Evolutionary conservation across 257 asterid species (phyloP).

Genomic region (Verbena officinalis): DNA sequence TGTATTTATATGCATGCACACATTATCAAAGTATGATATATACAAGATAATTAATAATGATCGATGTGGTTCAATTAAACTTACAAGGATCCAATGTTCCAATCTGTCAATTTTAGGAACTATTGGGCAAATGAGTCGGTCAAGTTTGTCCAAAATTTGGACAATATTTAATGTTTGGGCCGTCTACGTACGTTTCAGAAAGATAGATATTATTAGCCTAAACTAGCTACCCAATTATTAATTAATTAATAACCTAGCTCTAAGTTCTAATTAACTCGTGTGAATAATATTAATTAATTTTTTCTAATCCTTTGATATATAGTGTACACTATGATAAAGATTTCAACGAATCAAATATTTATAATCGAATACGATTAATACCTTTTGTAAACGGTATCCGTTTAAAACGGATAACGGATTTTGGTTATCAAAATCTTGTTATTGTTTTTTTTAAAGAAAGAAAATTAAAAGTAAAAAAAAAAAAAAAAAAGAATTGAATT

Average conservation of each 20-base stretch:
- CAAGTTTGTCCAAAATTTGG: background rate
- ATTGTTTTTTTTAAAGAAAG: too few relatives aligned
- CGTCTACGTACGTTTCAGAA: background rate
- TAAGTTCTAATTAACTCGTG: background rate
- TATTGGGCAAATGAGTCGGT: background rate
- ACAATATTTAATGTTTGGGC: constrained; percentile 3
- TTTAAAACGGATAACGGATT: too few relatives aligned
- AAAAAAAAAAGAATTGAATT: background rate
- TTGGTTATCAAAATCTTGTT: too few relatives aligned
- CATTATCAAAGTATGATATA: background rate
- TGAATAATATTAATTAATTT: background rate
- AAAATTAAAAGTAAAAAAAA: too few relatives aligned
- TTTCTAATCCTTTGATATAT: background rate
- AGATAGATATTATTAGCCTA: background rate
- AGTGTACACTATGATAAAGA: background rate
- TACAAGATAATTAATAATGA: background rate
- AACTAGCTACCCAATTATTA: background rate
- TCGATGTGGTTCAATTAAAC: background rate
- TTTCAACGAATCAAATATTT: too few relatives aligned
- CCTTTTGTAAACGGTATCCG: too few relatives aligned
- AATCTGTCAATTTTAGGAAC: background rate
- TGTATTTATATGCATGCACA: too few relatives aligned
- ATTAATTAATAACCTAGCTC: too few relatives aligned
- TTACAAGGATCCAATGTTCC: background rate
- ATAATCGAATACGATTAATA: too few relatives aligned